Evolutionary conservation across 495 filamentous ascomycete species (phyloP), one percentile per base, ranked within the genome.

Genomic region (Umbilicaria muhlenbergii): DNA sequence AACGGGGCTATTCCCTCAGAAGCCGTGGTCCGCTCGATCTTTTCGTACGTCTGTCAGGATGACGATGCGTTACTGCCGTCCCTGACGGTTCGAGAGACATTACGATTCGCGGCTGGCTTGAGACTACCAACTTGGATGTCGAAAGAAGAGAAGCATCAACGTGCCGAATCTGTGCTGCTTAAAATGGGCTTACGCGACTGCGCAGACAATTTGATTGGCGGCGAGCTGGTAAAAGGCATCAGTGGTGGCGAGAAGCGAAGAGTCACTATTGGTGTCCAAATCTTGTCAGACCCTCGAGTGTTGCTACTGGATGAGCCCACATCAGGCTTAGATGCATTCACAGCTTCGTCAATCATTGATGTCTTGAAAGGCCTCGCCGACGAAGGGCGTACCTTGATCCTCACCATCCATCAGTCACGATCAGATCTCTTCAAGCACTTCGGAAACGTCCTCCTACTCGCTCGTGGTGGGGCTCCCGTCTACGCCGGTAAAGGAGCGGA

Each of bases 101-200:
- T 86, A 17, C 65, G 65, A 5, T 83, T 80, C 50, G 74, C 81
- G 5, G 81, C 78, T 7, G 71, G 73, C 3, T 64, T 86, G 18
- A 69, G 81, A 34, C 71, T 85, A 11, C 81, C 81, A 4, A 58
- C 59, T 3, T 80, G 73, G 68, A 78, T 85, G 72, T 71, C 73
- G 4, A 71, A 64, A 24, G 59, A 62, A 16, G 73, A 84, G 46
- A 85, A 84, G 58, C 52, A 70, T 16, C 64, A 65, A 39, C 67
- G 75, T 15, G 80, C 81, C 0, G 81, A 86, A 49, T 76, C 81
- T 14, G 71, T 84, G 1, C 62, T 86, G 6, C 55, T 76, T 14
- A 84, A 83, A 51, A 73, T 86, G 69, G 81, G 81, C 5, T 60
- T 86, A 5, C 81, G 81, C 48, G 81, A 85, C 48, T 85, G 81